Evolutionary conservation across 371 early-diverging fungal species (phyloP).

Genomic region (Mucor mucedo): DNA sequence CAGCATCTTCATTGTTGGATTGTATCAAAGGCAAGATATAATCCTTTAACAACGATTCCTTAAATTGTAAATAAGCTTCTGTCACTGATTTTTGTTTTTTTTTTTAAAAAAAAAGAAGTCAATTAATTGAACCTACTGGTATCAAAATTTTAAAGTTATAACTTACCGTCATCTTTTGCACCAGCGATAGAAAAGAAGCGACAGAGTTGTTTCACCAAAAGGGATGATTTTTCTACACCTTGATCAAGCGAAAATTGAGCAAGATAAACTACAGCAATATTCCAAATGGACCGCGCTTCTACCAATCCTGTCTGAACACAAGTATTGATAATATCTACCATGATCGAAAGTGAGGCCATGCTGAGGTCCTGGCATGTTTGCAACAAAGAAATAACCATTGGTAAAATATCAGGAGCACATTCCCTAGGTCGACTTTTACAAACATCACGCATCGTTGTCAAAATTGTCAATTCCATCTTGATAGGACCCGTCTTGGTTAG

Average conservation of each 20-base stretch:
- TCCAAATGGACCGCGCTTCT: constrained; percentile 65
- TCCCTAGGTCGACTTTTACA: constrained; percentile 47
- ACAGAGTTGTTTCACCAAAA: constrained; percentile 41
- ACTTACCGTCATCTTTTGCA: constrained; percentile 55
- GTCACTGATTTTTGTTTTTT: constrained; percentile 35
- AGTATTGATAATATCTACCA: constrained; percentile 52
- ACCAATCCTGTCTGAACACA: constrained; percentile 53
- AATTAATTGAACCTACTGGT: too few relatives aligned
- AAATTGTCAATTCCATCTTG: constrained; percentile 59
- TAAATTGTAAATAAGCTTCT: constrained; percentile 56
- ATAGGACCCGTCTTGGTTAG: constrained; percentile 33
- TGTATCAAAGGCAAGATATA: constrained; percentile 47
- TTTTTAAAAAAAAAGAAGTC: too few relatives aligned
- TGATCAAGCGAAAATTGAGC: constrained; percentile 48
- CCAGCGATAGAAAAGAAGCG: constrained; percentile 57
- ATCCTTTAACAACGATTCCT: constrained; percentile 41
- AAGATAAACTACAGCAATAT: constrained; percentile 52
- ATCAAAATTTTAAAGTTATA: neutral
- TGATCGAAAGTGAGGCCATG: constrained; percentile 49
- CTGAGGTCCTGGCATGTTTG: constrained; percentile 55
- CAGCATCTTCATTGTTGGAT: constrained; percentile 34
- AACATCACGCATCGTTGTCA: constrained; percentile 60
- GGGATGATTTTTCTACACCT: constrained; percentile 9
- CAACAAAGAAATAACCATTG: constrained; percentile 56
- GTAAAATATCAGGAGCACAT: constrained; percentile 59